Base-by-base conservation (phyloP, 2,329 filamentous ascomycete species). In the Talaromyces rugulosus region DNA sequence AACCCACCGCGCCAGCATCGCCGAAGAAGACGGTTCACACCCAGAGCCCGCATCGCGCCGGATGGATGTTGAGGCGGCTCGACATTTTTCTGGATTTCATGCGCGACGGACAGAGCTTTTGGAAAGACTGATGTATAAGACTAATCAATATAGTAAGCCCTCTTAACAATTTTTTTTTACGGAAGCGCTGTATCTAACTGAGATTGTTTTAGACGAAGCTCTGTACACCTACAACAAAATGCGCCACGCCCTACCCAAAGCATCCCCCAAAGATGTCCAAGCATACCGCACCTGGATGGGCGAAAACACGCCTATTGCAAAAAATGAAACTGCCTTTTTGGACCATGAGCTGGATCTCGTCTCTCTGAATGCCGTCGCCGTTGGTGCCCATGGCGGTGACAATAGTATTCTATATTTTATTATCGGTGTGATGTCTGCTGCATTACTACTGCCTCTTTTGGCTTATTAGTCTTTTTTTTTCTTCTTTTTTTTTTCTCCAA, bases 101-200 rank as follows among this genome's bases (percentile, higher is more conserved):
- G 81, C 81, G 64, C 79, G 80, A 63, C 78, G 85, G 50, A 80
- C 82, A 31, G 79, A 83, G 56, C 68, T 87, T 16, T 74, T 88
- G 53, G 82, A 82, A 8, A 75, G 80, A 44, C 77, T 87, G 55
- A 83, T 82, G 59, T 74, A 82, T 36, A 87, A 87, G 68, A 79
- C 84, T 12, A 82, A 84, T 61, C 85, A 87, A 70, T 88, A 88
- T 67, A 86, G 84, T 86, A 74, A 74, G 81, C 62, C 56, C 61
- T 47, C 27, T 36, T 51, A 14, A n/a, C 44, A 6, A 50, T 62
- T 30, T 18, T 52, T 23, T 62, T 44, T 16, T 18, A 8, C 5
- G 40, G 4, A 30, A 30, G 30, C 42, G 50, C n/a, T 3, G 40
- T 6, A 47, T 3, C 44, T 47, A 27, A 47, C 23, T 11, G 11